These are phyloP conservation scores for Leishmania guyanensis DNA, from an alignment of 208 protist species.

Conservation along the genomic window DNA sequence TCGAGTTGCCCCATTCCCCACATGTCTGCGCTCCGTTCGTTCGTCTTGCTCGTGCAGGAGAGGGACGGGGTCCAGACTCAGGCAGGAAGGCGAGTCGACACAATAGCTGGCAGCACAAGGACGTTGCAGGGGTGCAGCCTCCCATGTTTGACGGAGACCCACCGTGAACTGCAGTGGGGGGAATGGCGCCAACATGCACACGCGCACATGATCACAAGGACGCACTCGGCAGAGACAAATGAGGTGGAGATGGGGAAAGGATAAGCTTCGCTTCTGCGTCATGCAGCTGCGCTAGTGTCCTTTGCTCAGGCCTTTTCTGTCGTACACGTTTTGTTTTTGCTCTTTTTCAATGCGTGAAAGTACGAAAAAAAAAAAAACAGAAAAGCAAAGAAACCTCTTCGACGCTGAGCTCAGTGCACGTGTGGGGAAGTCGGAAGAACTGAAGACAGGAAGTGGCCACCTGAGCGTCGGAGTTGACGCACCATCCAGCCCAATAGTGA, in stretches of 20 bases:
- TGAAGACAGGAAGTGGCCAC: neutral
- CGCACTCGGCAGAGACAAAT: neutral
- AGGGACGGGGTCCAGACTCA: neutral
- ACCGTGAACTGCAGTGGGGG: neutral
- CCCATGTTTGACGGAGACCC: neutral
- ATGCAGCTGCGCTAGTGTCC: neutral
- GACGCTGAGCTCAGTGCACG: neutral
- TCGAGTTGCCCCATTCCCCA: neutral
- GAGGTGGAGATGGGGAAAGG: neutral
- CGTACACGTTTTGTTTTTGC: constrained; percentile 7
- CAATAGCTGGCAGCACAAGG: neutral
- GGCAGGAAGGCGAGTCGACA: neutral
- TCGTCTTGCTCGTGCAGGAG: neutral
- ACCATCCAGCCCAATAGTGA: neutral
- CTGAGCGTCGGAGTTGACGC: neutral
- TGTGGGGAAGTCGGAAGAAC: neutral
- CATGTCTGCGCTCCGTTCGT: neutral
- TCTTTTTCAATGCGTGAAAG: neutral
- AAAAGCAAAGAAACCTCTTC: constrained; percentile 16
- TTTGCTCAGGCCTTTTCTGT: neutral
- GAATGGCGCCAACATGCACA: neutral
- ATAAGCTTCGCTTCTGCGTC: neutral
- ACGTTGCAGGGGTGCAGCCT: neutral
- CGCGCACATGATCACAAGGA: neutral
- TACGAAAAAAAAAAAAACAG: neutral